Evolutionary conservation across 2,329 filamentous ascomycete genomes (phyloP).

Genomic region (Phialophora macrospora): DNA sequence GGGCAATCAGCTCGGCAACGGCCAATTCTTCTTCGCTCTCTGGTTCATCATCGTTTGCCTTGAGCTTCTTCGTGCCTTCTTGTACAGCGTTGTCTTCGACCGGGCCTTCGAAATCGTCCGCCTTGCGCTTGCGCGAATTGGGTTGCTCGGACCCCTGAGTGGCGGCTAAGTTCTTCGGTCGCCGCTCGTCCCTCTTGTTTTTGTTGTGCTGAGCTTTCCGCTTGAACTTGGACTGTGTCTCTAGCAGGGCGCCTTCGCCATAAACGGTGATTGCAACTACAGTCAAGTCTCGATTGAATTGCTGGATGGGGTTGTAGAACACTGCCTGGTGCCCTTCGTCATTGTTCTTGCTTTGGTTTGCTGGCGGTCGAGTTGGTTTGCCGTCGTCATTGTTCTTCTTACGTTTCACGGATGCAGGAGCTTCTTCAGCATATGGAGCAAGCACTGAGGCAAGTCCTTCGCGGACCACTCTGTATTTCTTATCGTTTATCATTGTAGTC

Average conservation of each 20-base stretch:
- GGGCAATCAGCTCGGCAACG: slow-evolving; percentile 23
- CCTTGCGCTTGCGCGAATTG: slow-evolving; percentile 40
- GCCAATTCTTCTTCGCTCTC: slow-evolving; percentile 29
- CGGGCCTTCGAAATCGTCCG: slow-evolving; percentile 35
- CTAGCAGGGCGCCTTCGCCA: slow-evolving; percentile 67
- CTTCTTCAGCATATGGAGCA: slow-evolving; percentile 59
- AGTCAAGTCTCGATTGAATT: slow-evolving; percentile 96
- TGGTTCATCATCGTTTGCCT: slow-evolving; percentile 15
- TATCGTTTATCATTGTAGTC: slow-evolving; percentile 52
- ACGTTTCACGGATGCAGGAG: slow-evolving; percentile 13
- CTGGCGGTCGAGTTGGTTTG: slow-evolving; percentile 46
- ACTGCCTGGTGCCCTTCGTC: slow-evolving; percentile 73
- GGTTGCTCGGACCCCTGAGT: slow-evolving; percentile 21
- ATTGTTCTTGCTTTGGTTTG: slow-evolving; percentile 54
- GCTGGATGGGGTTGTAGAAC: slow-evolving; percentile 98
- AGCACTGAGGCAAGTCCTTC: slow-evolving; percentile 73
- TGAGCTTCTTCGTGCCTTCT: slow-evolving; percentile 24
- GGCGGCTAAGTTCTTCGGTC: slow-evolving; percentile 36
- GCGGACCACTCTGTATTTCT: slow-evolving; percentile 64
- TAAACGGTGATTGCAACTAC: slow-evolving; percentile 91
- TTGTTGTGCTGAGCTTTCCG: slow-evolving; percentile 44
- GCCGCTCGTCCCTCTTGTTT: slow-evolving; percentile 47
- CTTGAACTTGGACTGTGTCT: slow-evolving; percentile 54
- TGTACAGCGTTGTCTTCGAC: slow-evolving; percentile 7
- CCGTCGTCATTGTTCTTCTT: background rate